Conservation (phyloP, 1,139 yeast species). For the Pichia sp. region DNA sequence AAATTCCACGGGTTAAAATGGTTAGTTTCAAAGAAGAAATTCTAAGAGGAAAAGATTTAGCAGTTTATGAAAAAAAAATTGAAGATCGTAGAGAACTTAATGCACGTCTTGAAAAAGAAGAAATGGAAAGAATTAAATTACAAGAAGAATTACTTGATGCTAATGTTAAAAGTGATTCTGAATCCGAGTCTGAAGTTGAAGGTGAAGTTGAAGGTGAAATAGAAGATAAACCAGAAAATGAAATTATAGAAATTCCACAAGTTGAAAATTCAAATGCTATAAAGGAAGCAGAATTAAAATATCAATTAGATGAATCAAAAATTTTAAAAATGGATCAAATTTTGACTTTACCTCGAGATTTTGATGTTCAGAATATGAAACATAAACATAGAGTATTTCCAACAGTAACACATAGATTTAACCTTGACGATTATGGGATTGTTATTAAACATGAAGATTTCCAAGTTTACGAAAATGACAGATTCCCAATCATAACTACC, state of each 20-base stretch:
- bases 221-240: neutral
- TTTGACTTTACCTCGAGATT: constrained; percentile 45
- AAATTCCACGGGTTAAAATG: constrained; percentile 32
- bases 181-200: constrained; percentile 19
- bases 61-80: constrained; percentile 42
- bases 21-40: constrained; percentile 43
- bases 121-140: constrained; percentile 22
- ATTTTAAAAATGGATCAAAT: constrained; percentile 25
- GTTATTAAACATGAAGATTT: constrained; percentile 61
- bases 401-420: constrained; percentile 47
- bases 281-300: constrained; percentile 12
- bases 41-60: constrained; percentile 45
- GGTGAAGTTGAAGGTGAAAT: constrained; percentile 19
- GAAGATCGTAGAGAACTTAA: constrained; percentile 32
- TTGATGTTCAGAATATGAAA: constrained; percentile 53
- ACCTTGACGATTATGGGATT: constrained; percentile 83
- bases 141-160: constrained; percentile 9
- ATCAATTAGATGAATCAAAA: constrained; percentile 23
- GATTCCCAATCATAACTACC: constrained; percentile 20
- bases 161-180: constrained; percentile 11
- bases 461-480: constrained; percentile 48
- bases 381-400: constrained; percentile 80
- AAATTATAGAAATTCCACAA: neutral
- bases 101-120: constrained; percentile 18
- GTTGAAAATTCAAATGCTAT: too few relatives aligned